Evolutionary conservation across 352 stramenopile species (phyloP).

Genomic region (Phytophthora litchii): DNA sequence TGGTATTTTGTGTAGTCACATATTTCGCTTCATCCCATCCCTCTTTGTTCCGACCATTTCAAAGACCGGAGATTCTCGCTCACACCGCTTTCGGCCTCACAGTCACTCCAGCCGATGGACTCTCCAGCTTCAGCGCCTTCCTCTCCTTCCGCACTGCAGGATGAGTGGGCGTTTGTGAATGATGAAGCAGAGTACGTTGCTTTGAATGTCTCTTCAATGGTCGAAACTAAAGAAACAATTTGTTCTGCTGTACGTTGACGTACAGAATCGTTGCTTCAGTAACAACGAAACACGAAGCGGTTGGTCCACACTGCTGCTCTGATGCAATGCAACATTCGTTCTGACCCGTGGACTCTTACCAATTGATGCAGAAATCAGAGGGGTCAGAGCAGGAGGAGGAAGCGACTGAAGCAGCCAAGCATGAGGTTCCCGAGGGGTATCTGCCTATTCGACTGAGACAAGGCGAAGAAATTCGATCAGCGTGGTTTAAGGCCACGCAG

Average conservation of each 20-base stretch:
- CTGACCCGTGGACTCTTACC: slow-evolving; percentile 6
- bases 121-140: slow-evolving; percentile 21
- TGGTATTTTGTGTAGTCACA: slow-evolving; percentile 16
- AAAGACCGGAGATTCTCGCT: slow-evolving; percentile 17
- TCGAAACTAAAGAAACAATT: slow-evolving; percentile 14
- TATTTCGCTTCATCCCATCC: slow-evolving; percentile 13
- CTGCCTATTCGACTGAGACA: slow-evolving; percentile 64
- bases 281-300: slow-evolving; percentile 25
- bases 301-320: background rate
- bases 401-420: slow-evolving; percentile 2
- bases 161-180: slow-evolving; percentile 78
- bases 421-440: slow-evolving; percentile 50
- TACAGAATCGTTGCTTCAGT: slow-evolving; percentile 53
- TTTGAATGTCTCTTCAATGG: slow-evolving; percentile 14
- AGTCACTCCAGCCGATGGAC: slow-evolving; percentile 24
- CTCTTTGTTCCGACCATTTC: slow-evolving; percentile 15
- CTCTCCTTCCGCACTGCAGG: slow-evolving; percentile 33
- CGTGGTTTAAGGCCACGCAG: slow-evolving; percentile 74
- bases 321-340: background rate
- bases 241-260: slow-evolving; percentile 18
- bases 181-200: slow-evolving; percentile 62
- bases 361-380: slow-evolving; percentile 21
- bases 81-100: background rate
- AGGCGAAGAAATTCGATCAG: slow-evolving; percentile 53
- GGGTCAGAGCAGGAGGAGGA: slow-evolving; percentile 11